These are phyloP conservation scores for Rhinocladiella mackenziei DNA, from an alignment of 2,329 filamentous ascomycete species.

Conservation along the genomic window DNA sequence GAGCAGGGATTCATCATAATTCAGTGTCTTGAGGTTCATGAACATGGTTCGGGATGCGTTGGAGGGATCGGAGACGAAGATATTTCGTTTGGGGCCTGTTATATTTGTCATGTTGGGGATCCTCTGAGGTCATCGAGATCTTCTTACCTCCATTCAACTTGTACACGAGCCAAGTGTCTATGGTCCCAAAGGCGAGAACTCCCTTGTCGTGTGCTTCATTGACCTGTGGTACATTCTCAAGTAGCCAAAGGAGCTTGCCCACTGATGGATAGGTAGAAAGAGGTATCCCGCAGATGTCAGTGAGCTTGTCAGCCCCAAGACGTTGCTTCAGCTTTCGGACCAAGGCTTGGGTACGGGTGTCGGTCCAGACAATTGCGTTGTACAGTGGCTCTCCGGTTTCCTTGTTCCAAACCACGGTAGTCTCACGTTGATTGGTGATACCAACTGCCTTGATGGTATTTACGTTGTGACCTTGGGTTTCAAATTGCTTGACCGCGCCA, in stretches of 20 bases:
- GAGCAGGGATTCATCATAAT: constrained; percentile 74
- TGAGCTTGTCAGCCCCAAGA: constrained; percentile 64
- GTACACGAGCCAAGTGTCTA: constrained; percentile 85
- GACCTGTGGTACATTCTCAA: constrained; percentile 67
- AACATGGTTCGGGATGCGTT: constrained; percentile 94
- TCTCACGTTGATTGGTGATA: constrained; percentile 88
- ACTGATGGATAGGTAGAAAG: constrained; percentile 85
- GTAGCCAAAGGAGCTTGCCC: constrained; percentile 78
- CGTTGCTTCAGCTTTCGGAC: constrained; percentile 71
- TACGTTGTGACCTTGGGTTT: constrained; percentile 62
- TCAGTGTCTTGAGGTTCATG: constrained; percentile 75
- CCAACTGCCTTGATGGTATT: constrained; percentile 71
- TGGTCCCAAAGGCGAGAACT: constrained; percentile 75
- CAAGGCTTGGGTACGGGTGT: constrained; percentile 72
- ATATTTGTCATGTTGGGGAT: no score
- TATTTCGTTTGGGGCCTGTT: constrained; percentile 52
- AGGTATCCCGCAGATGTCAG: constrained; percentile 71
- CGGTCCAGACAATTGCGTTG: constrained; percentile 87
- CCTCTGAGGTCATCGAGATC: no score
- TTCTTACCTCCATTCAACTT: constrained; percentile 65
- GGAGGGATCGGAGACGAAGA: constrained; percentile 79
- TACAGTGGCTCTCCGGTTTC: constrained; percentile 73
- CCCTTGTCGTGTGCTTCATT: constrained; percentile 71
- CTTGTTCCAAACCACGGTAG: constrained; percentile 78
- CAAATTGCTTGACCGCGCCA: constrained; percentile 67